phyloP scores from a whole-genome alignment of 2,329 filamentous ascomycete species.

The Teratosphaeria gauchensis region DNA sequence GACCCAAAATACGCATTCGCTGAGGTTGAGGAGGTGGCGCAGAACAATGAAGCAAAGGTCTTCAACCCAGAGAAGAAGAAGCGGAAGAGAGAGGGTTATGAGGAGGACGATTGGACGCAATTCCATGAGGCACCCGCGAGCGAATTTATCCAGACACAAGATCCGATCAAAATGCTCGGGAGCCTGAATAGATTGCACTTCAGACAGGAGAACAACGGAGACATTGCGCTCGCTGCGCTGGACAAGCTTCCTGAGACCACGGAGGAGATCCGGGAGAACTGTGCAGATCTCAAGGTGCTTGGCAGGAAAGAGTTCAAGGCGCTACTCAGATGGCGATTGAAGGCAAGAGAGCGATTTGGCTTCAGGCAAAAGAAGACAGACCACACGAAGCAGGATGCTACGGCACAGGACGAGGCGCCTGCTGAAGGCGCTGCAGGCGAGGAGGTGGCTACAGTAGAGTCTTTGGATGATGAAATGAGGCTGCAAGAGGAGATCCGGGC shows the following conservation, averaged over 20 bases:
- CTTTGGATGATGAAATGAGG: constrained; percentile 89
- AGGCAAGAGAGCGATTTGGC: constrained; percentile 82
- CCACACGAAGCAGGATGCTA: not conserved
- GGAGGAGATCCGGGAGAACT: constrained; percentile 67
- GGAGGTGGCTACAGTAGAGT: constrained; percentile 68
- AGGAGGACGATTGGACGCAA: constrained; percentile 88
- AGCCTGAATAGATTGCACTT: constrained; percentile 78
- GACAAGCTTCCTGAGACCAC: constrained; percentile 82
- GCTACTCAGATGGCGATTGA: constrained; percentile 79
- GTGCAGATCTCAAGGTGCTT: constrained; percentile 76
- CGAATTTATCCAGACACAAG: constrained; percentile 86
- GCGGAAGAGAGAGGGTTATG: constrained; percentile 93
- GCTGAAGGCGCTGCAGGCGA: constrained; percentile 34
- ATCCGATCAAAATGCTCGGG: constrained; percentile 87
- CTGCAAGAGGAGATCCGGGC: constrained; percentile 80
- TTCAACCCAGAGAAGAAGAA: constrained; percentile 98
- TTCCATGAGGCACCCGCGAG: constrained; percentile 82
- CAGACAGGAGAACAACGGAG: constrained; percentile 60
- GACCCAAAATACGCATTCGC: constrained; percentile 86
- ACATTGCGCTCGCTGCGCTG: constrained; percentile 78
- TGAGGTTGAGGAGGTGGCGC: constrained; percentile 72
- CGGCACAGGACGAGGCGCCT: constrained; percentile 26
- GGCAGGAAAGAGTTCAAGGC: constrained; percentile 91
- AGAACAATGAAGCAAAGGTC: constrained; percentile 95
- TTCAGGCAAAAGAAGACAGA: constrained; percentile 62